Evolutionary conservation across 768 basidiomycete genomes (phyloP), one percentile per base, ranked within the genome.

Genomic region (Pulveroboletus sp.): DNA sequence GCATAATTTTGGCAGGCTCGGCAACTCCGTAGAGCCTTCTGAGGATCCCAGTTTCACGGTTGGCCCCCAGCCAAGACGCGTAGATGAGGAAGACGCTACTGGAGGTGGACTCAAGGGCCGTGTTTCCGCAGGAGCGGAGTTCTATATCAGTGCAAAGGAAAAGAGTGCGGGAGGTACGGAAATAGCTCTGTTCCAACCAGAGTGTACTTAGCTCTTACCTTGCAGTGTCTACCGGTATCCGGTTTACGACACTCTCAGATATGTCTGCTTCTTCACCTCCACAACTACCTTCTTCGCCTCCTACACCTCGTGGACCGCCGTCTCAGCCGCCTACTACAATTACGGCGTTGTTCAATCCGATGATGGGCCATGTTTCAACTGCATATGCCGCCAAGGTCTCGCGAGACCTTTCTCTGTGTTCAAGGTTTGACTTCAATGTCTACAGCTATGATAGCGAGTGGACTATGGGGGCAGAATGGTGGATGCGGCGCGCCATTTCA

Each of bases 361-460:
- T 98, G 80, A 81, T 97, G 51, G 95, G 95, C 1, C 93, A 97
- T 63, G 76, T 97, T 41, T 91, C 91, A 2, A 78, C 87, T 7
- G 92, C 94, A 33, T 97, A 97, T 65, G 86, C 92, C 0, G 91
- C 94, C 3, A 87, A 85, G 46, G 84, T 91, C 8, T 89, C 89
- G 6, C 79, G 79, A 11, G 89, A 95, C 65, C 80, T 97, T 37
- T 83, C 91, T 0, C 66, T 98, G 17, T 89, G 89, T 43, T 87
- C 91, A 1, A 82, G 91, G 18, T 98, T 94, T 63, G 93, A 97
- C 64, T 93, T 97, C 71, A 98, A 98, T 62, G 81, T 94, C 26
- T 96, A 97, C 65, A 93, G 90, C 69, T 97, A 93, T 67, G 92
- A 95, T 58, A 93, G 91, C 67, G 94, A 97, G 66, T 88, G 93